A percentile compares a stretch with the other conserved stretches of the same genome.
Conservation (phyloP, 805 yeast species). For the Lachancea nothofagi region DNA sequence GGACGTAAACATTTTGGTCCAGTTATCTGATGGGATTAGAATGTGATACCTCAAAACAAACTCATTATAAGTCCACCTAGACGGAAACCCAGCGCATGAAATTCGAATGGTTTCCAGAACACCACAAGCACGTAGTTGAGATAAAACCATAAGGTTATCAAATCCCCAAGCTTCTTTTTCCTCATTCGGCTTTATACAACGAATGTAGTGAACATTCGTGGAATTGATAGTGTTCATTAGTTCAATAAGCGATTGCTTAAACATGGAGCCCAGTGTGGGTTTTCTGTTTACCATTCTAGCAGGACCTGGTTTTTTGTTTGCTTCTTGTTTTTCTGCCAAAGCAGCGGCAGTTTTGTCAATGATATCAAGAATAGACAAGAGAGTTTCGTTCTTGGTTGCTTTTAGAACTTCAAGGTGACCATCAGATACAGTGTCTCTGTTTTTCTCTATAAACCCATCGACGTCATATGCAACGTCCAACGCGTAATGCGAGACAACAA, state of each 20-base stretch:
- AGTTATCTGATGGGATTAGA: constrained; percentile 63
- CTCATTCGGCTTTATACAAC: constrained; percentile 96
- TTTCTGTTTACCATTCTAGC: constrained; percentile 54
- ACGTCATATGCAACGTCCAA: constrained; percentile 86
- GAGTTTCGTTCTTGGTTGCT: constrained; percentile 58
- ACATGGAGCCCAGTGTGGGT: constrained; percentile 92
- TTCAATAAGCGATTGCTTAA: constrained; percentile 86
- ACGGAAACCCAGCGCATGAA: constrained; percentile 97
- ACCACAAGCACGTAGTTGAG: constrained; percentile 97
- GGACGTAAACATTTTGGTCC: constrained; percentile 54
- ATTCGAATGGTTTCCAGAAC: constrained; percentile 93
- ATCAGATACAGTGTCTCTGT: constrained; percentile 95
- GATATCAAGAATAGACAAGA: constrained; percentile 58
- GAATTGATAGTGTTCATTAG: constrained; percentile 89
- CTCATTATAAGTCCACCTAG: constrained; percentile 91
- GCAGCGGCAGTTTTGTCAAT: constrained; percentile 52
- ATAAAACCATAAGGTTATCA: constrained; percentile 89
- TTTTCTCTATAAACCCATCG: constrained; percentile 94
- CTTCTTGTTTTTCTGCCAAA: constrained; percentile 37
- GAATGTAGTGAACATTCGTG: constrained; percentile 92
- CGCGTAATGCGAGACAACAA: constrained; percentile 90
- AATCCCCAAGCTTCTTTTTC: constrained; percentile 93
- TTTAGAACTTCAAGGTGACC: constrained; percentile 85
- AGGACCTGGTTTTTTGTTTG: constrained; percentile 38
- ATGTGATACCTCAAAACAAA: constrained; percentile 87